Base-by-base conservation (phyloP, 2,329 filamentous ascomycete genomes). In the Sarocladium strictum region DNA sequence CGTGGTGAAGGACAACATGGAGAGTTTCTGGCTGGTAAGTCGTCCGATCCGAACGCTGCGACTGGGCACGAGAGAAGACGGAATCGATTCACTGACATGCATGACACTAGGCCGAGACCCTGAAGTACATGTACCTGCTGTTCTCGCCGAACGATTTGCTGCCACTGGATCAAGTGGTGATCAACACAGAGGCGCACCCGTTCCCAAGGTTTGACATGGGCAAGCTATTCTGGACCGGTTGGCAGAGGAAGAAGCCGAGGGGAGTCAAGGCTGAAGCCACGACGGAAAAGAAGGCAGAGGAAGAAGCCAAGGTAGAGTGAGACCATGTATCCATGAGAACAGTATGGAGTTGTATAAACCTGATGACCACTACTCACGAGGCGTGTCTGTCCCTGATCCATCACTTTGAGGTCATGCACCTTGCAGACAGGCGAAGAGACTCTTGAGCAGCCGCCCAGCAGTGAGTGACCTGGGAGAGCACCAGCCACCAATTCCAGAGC, bases 51-150 rank as follows among this genome's bases (percentile, higher is more conserved):
- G 33, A 15, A n/a, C n/a, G n/a, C n/a, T n/a, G n/a, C n/a, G n/a
- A n/a, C n/a, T n/a, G n/a, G n/a, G n/a, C n/a, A n/a, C n/a, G n/a
- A n/a, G n/a, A n/a, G n/a, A n/a, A n/a, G n/a, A n/a, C n/a, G n/a
- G n/a, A n/a, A n/a, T n/a, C n/a, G n/a, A n/a, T n/a, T 32, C 15
- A 21, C 29, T 17, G 40, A 41, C 38, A 7, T 50, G 26, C 29
- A 58, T 23, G 58, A 43, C 55, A n/a, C 23, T 56, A 90, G 87
- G 92, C 94, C 47, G 94, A 99, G 74, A 99, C 94, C 21, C 77
- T 99, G 43, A 99, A 99, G 73, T 99, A 99, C 69, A 88, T 99
- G 68, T 99, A 96, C 69, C 82, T 99, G 38, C 78, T 99, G 32
- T 99, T 99, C 73, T 92, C 90, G 2, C 85, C 89, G 3, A 77